phyloP scores from a whole-genome alignment of 2,329 filamentous ascomycete genomes.

The Colletotrichum sp. region DNA sequence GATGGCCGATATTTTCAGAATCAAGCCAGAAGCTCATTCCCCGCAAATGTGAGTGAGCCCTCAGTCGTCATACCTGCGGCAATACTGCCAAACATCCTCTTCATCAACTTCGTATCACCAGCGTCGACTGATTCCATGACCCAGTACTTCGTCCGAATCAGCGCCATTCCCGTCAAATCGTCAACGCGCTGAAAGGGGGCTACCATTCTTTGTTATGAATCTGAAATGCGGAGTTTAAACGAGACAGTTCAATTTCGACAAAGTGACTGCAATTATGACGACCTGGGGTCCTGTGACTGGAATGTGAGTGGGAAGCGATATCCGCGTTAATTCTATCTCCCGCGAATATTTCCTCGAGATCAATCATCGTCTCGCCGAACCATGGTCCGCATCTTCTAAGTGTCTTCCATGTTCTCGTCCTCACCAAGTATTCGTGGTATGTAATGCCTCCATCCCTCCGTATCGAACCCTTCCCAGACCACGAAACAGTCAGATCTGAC shows the following conservation, averaged over 20 bases:
- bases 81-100: too few relatives aligned
- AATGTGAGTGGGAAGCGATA: not conserved
- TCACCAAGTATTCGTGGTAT: not conserved
- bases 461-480: not conserved
- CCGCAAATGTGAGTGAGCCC: not conserved
- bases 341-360: not conserved
- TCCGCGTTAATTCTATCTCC: not conserved
- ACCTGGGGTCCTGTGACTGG: not conserved
- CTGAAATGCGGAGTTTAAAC: too few relatives aligned
- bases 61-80: too few relatives aligned
- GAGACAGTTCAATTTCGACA: too few relatives aligned
- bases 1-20: too few relatives aligned
- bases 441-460: not conserved
- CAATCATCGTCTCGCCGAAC: not conserved
- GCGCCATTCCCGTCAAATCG: too few relatives aligned
- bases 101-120: too few relatives aligned
- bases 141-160: too few relatives aligned
- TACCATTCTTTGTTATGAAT: too few relatives aligned
- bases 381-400: not conserved
- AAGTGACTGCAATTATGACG: accelerated
- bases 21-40: not conserved
- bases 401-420: not conserved
- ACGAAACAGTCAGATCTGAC: not conserved
- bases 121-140: too few relatives aligned
- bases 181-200: too few relatives aligned